Base-by-base conservation (phyloP, 768 basidiomycete genomes). In the Trametes punicea region DNA sequence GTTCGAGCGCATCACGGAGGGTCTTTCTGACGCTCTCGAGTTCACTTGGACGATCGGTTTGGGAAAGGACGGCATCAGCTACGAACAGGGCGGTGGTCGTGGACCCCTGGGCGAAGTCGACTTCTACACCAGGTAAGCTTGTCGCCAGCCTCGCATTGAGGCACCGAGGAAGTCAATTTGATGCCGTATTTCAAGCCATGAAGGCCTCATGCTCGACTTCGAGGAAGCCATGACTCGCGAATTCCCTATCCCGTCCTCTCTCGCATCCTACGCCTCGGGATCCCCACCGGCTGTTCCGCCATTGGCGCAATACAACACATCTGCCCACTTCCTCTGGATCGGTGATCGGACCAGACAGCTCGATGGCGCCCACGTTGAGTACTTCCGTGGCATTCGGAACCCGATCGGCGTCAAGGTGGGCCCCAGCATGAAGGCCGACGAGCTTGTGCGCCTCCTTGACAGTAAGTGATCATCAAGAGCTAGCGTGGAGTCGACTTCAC, bases 401-500 rank as follows among this genome's bases (percentile, higher is more conserved):
- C 93, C 93, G 1, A 91, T 97, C 56, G 97, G 97, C 2, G 82
- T 98, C 75, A 99, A 99, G 69, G 91, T 96, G 6, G 97, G 97
- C 2, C 95, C 97, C 23, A 84, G 83, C 38, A 89, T 98, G 88
- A 74, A 74, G 34, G 69, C 74, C 6, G 88, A 83, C 4, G 97
- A 98, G 73, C 71, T 99, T 9, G 81, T 89, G 0, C 61, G 75
- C 36, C 67, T 98, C 41, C 72, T 99, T 15, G 81, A 91, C 62
- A 81, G 93, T 94, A 59, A 66, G 86, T 73, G 2, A 13, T 2
- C 20, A 4, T 9, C 4, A 9, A 9, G 10, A 11, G 26, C 29
- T 2, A 10, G 25, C n/a, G 23, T 16, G 16, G 10, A 56, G 31
- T 31, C 31, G 15, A 36, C n/a, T 10, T 31, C 27, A 7, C 27